A percentile compares a stretch with the other conserved stretches of the same genome.
phyloP scores from a whole-genome alignment of 169 alveolate genomes.

The Eimeria praecox region DNA sequence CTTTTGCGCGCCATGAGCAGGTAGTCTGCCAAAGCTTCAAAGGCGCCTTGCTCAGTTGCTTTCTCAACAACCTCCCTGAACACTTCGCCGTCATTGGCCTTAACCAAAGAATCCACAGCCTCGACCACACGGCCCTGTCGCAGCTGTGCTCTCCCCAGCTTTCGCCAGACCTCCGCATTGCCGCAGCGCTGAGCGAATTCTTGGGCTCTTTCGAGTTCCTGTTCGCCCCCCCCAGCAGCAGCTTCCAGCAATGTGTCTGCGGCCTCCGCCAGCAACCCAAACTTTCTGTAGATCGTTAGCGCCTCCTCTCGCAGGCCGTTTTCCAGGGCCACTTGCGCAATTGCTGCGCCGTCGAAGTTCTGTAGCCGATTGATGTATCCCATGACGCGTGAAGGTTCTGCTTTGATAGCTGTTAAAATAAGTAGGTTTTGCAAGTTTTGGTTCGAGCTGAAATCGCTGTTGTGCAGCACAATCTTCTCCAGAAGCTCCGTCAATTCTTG shows the following conservation, averaged over 20 bases:
- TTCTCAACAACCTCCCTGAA: conserved; percentile 86
- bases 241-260: conserved; percentile 94
- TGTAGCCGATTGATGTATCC: conserved; percentile 98
- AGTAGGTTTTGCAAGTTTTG: conserved; percentile 97
- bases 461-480: conserved; percentile 97
- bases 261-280: conserved; percentile 95
- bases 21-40: conserved; percentile 93
- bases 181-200: conserved; percentile 87
- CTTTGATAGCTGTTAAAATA: conserved; percentile 96
- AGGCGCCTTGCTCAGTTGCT: conserved; percentile 84
- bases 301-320: conserved; percentile 97
- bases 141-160: conserved; percentile 97
- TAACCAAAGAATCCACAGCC: conserved; percentile 97
- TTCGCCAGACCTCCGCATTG: conserved; percentile 94
- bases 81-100: conserved; percentile 95
- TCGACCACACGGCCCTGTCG: conserved; percentile 91
- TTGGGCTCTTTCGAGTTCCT: conserved; percentile 86
- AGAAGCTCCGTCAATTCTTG: conserved; percentile 96
- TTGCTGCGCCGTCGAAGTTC: conserved; percentile 98
- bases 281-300: conserved; percentile 95
- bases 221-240: conserved; percentile 77
- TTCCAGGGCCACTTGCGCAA: conserved; percentile 96
- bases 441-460: conserved; percentile 97
- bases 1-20: conserved; percentile 95
- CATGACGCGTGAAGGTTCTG: conserved; percentile 94